Conservation (phyloP, 176 grass and related monocot genomes). For the Poa annua region DNA sequence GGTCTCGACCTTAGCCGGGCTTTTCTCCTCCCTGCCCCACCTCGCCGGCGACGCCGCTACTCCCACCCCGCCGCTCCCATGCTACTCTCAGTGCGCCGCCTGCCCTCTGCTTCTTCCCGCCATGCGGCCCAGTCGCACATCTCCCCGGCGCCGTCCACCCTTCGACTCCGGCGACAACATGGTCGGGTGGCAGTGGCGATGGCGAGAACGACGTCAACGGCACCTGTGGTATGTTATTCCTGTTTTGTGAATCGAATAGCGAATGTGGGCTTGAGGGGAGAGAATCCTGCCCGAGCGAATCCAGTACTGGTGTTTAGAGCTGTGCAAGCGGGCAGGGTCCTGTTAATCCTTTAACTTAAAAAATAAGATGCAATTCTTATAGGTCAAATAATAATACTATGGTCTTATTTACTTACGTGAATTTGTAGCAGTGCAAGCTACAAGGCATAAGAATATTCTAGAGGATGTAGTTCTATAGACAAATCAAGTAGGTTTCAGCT, state of each 20-base stretch:
- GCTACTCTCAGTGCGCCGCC: conserved; percentile 21
- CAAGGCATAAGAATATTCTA: background rate
- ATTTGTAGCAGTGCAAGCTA: background rate
- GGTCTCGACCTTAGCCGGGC: background rate
- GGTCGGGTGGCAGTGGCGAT: conserved; percentile 3
- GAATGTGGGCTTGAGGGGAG: background rate
- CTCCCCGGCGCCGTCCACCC: background rate
- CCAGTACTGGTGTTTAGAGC: background rate
- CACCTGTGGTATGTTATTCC: background rate
- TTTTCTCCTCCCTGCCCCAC: background rate
- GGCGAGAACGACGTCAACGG: conserved; percentile 13
- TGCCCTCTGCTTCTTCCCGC: background rate
- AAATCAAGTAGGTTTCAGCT: too few species aligned
- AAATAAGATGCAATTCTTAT: background rate
- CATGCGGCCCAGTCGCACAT: background rate
- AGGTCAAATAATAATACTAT: background rate
- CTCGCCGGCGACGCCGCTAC: conserved; percentile 3
- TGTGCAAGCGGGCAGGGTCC: background rate
- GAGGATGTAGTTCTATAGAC: background rate
- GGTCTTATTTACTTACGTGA: background rate
- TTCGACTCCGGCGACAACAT: conserved; percentile 18
- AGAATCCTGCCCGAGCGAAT: background rate
- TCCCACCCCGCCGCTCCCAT: background rate
- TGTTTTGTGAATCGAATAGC: background rate
- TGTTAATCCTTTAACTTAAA: background rate